These are phyloP conservation scores for Batkoa obscura DNA, from an alignment of 371 early-diverging fungal genomes.

Conservation along the genomic window DNA sequence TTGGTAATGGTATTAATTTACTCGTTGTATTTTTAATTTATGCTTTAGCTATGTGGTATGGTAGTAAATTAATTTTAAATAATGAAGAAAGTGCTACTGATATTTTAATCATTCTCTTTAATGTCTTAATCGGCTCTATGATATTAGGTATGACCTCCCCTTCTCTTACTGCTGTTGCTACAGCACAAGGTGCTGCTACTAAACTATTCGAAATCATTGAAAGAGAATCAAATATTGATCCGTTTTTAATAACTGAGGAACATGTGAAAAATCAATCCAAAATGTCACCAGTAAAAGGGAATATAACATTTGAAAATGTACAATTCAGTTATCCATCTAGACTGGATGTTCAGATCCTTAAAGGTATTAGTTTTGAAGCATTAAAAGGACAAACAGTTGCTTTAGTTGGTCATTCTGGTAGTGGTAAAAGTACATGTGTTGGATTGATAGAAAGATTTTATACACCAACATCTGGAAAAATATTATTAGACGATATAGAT, in stretches of 20 bases:
- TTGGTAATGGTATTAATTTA: conserved; percentile 25
- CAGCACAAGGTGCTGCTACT: conserved; percentile 35
- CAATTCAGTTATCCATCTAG: conserved; percentile 49
- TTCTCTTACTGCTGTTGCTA: conserved; percentile 28
- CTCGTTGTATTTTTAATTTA: conserved; percentile 15
- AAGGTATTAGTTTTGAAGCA: conserved; percentile 14
- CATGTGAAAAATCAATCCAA: conserved; percentile 24
- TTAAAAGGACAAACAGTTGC: conserved; percentile 49
- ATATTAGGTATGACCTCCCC: conserved; percentile 25
- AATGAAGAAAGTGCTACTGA: conserved; percentile 17
- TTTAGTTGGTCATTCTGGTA: conserved; percentile 60
- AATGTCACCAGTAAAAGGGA: conserved; percentile 23
- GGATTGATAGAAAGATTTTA: conserved; percentile 82
- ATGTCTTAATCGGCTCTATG: conserved; percentile 33
- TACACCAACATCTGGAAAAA: conserved; percentile 6
- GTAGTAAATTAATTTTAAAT: conserved; percentile 27
- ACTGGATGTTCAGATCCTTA: conserved; percentile 35
- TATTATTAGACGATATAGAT: conserved; percentile 31
- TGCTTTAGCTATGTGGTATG: conserved; percentile 62
- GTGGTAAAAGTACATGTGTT: conserved; percentile 74
- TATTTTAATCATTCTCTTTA: conserved; percentile 43
- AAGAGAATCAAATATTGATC: conserved; percentile 33
- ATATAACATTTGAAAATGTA: conserved; percentile 42
- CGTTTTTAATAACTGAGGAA: conserved; percentile 33
- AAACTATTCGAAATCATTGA: conserved; percentile 54